Evolutionary conservation across 192 early-diverging fungal genomes (phyloP).

Genomic region (Coemansia sp.): DNA sequence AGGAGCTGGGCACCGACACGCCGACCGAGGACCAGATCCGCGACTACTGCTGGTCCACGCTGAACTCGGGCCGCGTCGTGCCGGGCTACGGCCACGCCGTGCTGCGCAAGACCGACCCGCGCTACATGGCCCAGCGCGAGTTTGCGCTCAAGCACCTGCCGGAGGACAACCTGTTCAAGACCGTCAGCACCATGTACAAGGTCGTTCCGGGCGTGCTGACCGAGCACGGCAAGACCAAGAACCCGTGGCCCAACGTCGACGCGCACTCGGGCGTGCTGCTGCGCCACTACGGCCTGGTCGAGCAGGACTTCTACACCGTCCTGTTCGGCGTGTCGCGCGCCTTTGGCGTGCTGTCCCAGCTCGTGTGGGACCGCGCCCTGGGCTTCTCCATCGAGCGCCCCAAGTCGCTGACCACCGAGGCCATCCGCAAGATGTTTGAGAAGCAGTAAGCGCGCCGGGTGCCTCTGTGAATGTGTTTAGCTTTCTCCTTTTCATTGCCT

Average conservation of each 20-base stretch:
- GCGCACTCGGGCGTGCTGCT: constrained; percentile 97
- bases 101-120: constrained; percentile 93
- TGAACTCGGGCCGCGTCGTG: constrained; percentile 94
- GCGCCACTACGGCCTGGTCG: constrained; percentile 91
- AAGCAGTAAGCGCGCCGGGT: constrained; percentile 16
- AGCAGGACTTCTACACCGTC: constrained; percentile 99
- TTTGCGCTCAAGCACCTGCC: constrained; percentile 98
- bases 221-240: constrained; percentile 99
- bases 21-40: constrained; percentile 91
- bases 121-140: constrained; percentile 97
- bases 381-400: constrained; percentile 92
- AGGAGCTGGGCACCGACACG: constrained; percentile 75
- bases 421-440: constrained; percentile 84
- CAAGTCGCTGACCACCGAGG: constrained; percentile 83
- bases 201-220: constrained; percentile 92
- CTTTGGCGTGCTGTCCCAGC: constrained; percentile 89
- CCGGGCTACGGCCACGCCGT: constrained; percentile 99
- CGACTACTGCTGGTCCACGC: constrained; percentile 93
- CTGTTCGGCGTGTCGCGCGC: constrained; percentile 98
- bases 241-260: constrained; percentile 99
- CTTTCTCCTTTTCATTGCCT: neutral
- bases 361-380: constrained; percentile 97
- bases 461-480: neutral
- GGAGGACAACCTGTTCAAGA: constrained; percentile 92
- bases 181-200: constrained; percentile 95